phyloP scores from a whole-genome alignment of 106 monocot species.

The Apostasia shenzhenica region DNA sequence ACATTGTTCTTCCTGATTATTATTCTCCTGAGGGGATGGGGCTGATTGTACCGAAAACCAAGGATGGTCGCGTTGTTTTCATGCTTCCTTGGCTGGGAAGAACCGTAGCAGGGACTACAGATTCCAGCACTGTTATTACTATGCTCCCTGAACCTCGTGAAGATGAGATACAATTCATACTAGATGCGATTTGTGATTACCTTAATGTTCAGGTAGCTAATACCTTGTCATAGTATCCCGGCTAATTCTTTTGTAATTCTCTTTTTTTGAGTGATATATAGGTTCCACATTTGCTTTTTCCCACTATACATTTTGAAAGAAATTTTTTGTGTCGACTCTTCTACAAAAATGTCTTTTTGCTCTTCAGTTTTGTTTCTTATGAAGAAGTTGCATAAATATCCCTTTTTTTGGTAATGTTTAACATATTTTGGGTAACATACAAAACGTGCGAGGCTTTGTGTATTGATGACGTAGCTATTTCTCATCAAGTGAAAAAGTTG shows the following conservation, averaged over 20 bases:
- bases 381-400: too few species aligned
- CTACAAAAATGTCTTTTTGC: not conserved
- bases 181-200: conserved; percentile 92
- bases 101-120: conserved; percentile 95
- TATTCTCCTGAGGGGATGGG: conserved; percentile 99
- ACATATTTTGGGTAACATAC: too few species aligned
- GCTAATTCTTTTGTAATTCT: not conserved
- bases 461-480: too few species aligned
- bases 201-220: conserved; percentile 75
- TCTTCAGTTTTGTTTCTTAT: not conserved
- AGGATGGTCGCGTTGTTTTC: conserved; percentile 95
- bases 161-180: conserved; percentile 97
- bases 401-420: too few species aligned
- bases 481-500: too few species aligned
- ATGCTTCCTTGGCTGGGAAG: conserved; percentile 98
- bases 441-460: too few species aligned
- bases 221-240: not conserved
- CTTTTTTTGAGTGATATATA: too few species aligned
- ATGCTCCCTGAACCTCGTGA: conserved; percentile 98
- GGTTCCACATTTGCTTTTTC: too few species aligned
- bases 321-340: not conserved
- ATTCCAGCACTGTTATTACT: conserved; percentile 80
- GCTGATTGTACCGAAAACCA: conserved; percentile 96
- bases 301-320: not conserved
- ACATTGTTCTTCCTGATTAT: conserved; percentile 97